phyloP scores from a whole-genome alignment of 768 basidiomycete species.

The Fomitopsis serialis region DNA sequence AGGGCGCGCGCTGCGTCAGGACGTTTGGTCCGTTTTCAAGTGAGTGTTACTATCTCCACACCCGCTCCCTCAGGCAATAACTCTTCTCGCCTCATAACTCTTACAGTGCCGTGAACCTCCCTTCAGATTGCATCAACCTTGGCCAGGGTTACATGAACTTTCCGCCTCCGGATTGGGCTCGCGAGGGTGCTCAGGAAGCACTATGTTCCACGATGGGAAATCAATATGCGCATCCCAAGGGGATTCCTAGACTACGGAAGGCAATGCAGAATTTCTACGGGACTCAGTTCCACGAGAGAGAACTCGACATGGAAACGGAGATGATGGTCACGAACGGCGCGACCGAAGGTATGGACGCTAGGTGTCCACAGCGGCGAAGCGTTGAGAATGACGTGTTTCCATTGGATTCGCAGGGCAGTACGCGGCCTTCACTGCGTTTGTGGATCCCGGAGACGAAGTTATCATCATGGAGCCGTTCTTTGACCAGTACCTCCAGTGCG shows the following conservation, averaged over 20 bases:
- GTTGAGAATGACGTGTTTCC: neutral
- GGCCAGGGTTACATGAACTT: conserved; percentile 93
- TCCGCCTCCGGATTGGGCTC: conserved; percentile 74
- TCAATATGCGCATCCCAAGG: conserved; percentile 89
- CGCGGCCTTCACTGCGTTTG: conserved; percentile 84
- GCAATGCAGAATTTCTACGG: conserved; percentile 82
- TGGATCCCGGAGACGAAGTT: conserved; percentile 91
- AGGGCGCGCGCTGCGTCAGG: conserved; percentile 73
- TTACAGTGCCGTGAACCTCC: conserved; percentile 87
- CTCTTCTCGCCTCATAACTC: no score
- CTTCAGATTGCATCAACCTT: conserved; percentile 90
- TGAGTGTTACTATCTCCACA: no score
- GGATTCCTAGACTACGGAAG: conserved; percentile 78
- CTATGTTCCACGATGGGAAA: conserved; percentile 57
- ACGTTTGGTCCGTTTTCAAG: conserved; percentile 93
- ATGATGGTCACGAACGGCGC: conserved; percentile 94
- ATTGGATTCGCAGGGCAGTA: conserved; percentile 70
- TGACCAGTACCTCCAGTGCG: conserved; percentile 88
- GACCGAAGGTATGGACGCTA: conserved; percentile 85
- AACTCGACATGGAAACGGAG: conserved; percentile 81
- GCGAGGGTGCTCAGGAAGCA: conserved; percentile 64
- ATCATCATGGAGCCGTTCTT: conserved; percentile 99
- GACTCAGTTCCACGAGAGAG: conserved; percentile 48
- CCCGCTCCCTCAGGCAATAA: no score
- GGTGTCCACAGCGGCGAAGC: no score